Evolutionary conservation across 2,329 filamentous ascomycete genomes (phyloP), one percentile per base, ranked within the genome.

Genomic region (Chaetomiaceae sp.): DNA sequence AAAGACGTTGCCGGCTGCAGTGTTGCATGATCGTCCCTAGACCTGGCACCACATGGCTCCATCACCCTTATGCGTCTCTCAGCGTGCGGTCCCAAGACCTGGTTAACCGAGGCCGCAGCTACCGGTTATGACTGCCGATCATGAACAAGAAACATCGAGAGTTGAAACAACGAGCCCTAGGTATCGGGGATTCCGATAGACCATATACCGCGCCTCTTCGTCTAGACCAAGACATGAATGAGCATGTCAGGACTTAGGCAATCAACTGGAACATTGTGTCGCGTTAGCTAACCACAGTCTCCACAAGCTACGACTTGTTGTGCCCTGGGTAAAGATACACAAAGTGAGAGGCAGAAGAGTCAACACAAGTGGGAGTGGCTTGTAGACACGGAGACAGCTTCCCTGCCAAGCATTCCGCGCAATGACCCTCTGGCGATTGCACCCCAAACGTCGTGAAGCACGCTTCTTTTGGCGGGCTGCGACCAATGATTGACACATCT

Each of bases 21-120:
- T 32, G 43, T 21, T 58, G 60, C 57, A 20, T 62, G 60, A 61
- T 62, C 60, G 52, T 27, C 60, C 8, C 18, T 23, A 46, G 33
- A 13, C 36, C 18, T 29, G 44, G 37, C 33, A 23, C 46, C 30
- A 48, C 52, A 46, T 34, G 45, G 47, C 47, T 55, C 58, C 53
- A 51, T 54, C 49, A 25, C 47, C 11, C 30, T 59, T 38, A 60
- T 61, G 58, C 58, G 42, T 47, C 37, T 51, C 36, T 23, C n/a
- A 18, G 21, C 16, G 13, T 13, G 13, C 6, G 18, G 5, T 14
- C 18, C 10, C 14, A 48, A 29, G 48, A 51, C 53, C 53, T 29
- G 53, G 53, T 58, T 37, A 14, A 25, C 25, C 13, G 21, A 25
- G 16, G 29, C 7, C 18, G 30, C 21, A 53, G 21, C 23, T 16